A percentile compares a stretch with the other conserved stretches of the same genome.
These are phyloP conservation scores for Plectosphaerella sp. DNA, from an alignment of 2,329 filamentous ascomycete species.

Conservation along the genomic window DNA sequence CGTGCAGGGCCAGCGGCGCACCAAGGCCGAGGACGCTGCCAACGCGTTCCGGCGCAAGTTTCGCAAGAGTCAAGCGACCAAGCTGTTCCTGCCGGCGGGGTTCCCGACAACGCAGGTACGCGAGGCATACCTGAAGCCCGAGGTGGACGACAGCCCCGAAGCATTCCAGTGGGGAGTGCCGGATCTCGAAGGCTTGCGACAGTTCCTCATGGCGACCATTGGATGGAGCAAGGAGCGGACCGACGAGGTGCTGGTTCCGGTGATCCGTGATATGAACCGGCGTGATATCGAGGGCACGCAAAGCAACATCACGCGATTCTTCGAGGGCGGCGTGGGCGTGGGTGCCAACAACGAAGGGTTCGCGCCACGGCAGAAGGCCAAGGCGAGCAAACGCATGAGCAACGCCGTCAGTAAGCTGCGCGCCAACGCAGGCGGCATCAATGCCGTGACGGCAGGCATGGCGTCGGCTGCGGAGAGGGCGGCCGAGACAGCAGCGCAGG, in stretches of 20 bases:
- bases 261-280: slow-evolving; percentile 92
- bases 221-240: slow-evolving; percentile 90
- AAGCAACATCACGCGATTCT: slow-evolving; percentile 92
- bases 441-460: neutral
- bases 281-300: slow-evolving; percentile 88
- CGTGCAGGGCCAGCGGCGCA: slow-evolving; percentile 64
- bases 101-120: slow-evolving; percentile 79
- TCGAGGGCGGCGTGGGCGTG: slow-evolving; percentile 68
- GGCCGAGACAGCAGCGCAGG: neutral
- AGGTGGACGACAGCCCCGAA: slow-evolving; percentile 76
- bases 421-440: slow-evolving; percentile 36
- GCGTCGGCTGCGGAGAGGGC: neutral
- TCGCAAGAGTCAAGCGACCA: slow-evolving; percentile 70
- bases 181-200: slow-evolving; percentile 78
- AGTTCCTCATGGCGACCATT: slow-evolving; percentile 85
- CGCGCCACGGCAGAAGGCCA: slow-evolving; percentile 61
- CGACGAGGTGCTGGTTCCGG: slow-evolving; percentile 91
- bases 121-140: slow-evolving; percentile 78
- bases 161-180: slow-evolving; percentile 94
- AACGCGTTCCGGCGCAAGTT: slow-evolving; percentile 81
- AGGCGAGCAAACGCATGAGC: slow-evolving; percentile 71
- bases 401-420: slow-evolving; percentile 67
- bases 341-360: slow-evolving; percentile 63
- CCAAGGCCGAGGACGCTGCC: slow-evolving; percentile 55
- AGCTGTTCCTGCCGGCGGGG: slow-evolving; percentile 75